These are phyloP conservation scores for Botryotinia calthae DNA, from an alignment of 2,329 filamentous ascomycete genomes.

Conservation along the genomic window DNA sequence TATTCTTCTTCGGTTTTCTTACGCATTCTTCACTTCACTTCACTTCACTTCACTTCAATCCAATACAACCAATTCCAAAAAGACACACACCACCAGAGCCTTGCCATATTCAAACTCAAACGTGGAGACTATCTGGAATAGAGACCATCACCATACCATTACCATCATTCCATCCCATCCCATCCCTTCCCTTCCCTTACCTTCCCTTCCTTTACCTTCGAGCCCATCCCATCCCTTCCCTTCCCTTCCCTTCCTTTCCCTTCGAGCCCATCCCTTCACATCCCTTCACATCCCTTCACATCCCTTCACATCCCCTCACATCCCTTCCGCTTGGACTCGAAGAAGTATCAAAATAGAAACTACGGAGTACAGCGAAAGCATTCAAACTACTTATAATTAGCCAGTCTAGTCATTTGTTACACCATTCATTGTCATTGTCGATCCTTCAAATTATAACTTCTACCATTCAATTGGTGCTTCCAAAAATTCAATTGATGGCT, in stretches of 20 bases:
- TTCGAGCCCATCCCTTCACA: too few species aligned
- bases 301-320: not conserved
- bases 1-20: not conserved
- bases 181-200: not conserved
- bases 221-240: too few species aligned
- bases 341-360: not conserved
- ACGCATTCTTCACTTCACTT: not conserved
- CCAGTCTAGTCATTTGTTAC: not conserved
- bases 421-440: not conserved
- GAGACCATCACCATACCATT: not conserved
- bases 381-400: not conserved
- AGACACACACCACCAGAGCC: not conserved
- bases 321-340: not conserved
- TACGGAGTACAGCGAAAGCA: not conserved
- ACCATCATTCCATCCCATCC: too few species aligned
- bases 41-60: not conserved
- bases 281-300: too few species aligned
- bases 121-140: not conserved
- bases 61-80: not conserved
- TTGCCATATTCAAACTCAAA: not conserved
- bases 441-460: slow-evolving; percentile 5
- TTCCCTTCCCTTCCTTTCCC: not conserved
- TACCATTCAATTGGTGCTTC: not conserved
- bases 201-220: not conserved
- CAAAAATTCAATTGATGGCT: not conserved